Conservation (phyloP, 2,329 filamentous ascomycete species). For the Aureobasidium namibiae region DNA sequence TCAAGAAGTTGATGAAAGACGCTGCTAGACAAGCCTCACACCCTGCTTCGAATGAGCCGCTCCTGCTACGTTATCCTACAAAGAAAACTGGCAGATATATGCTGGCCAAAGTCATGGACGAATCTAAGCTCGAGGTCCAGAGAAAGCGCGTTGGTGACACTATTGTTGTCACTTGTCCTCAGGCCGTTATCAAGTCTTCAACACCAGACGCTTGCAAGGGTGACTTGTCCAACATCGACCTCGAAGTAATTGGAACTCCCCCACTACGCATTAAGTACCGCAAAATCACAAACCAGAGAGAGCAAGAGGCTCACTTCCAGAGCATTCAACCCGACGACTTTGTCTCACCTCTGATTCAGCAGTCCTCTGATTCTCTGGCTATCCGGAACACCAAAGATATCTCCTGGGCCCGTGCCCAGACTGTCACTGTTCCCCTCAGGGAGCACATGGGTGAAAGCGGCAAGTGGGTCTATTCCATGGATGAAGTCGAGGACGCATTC, state of each 20-base stretch:
- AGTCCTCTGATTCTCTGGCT: constrained; percentile 50
- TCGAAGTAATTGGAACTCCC: constrained; percentile 81
- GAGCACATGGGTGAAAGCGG: constrained; percentile 77
- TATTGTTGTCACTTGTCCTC: constrained; percentile 78
- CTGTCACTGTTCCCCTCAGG: constrained; percentile 73
- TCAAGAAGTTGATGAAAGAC: constrained; percentile 66
- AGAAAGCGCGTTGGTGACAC: constrained; percentile 62
- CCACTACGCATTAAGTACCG: constrained; percentile 91
- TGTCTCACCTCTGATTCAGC: constrained; percentile 63
- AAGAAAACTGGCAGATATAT: constrained; percentile 86
- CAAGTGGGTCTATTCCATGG: constrained; percentile 80
- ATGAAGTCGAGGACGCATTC: constrained; percentile 84
- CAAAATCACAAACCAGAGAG: constrained; percentile 72
- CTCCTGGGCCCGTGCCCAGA: constrained; percentile 71
- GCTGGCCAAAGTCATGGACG: constrained; percentile 76
- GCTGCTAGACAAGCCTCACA: constrained; percentile 51
- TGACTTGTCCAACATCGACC: constrained; percentile 74
- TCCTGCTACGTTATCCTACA: constrained; percentile 58
- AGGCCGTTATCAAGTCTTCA: constrained; percentile 61
- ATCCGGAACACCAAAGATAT: constrained; percentile 55
- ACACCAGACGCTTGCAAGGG: constrained; percentile 68
- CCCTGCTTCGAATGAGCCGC: constrained; percentile 32
- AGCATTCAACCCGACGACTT: constrained; percentile 87
- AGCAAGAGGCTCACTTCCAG: constrained; percentile 82
- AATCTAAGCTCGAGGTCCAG: constrained; percentile 72